A percentile compares a stretch with the other conserved stretches of the same genome.
Conservation (phyloP, 2,329 filamentous ascomycete species). For the Shiraia bambusicola region DNA sequence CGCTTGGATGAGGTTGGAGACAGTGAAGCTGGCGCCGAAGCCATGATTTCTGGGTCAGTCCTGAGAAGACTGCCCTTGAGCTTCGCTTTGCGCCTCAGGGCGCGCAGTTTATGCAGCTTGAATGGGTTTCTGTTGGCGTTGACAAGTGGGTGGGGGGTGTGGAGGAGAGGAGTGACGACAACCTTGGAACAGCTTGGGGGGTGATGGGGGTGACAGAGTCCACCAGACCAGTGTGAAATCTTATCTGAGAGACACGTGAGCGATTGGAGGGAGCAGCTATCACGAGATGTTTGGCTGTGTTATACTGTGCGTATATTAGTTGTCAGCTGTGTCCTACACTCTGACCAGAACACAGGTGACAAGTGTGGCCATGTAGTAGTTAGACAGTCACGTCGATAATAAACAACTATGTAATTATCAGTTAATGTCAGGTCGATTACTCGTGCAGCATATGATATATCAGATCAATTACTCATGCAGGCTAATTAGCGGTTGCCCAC, state of each 20-base stretch:
- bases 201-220: conserved; percentile 11
- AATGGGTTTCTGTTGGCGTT: conserved; percentile 18
- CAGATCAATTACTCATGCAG: conserved; percentile 1
- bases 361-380: no score
- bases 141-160: conserved; percentile 10
- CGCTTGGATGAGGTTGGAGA: conserved; percentile 44
- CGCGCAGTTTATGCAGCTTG: conserved; percentile 46
- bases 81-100: conserved; percentile 44
- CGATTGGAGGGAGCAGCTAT: no score
- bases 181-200: conserved; percentile 24
- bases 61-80: conserved; percentile 31
- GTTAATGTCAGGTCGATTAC: not conserved
- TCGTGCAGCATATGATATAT: conserved; percentile 1
- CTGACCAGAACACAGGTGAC: no score
- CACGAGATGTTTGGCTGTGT: no score
- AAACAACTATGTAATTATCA: no score
- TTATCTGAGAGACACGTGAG: no score
- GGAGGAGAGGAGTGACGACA: conserved; percentile 20
- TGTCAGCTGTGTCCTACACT: no score
- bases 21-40: conserved; percentile 31
- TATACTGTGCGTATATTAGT: no score
- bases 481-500: conserved; percentile 7
- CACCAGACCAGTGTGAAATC: no score
- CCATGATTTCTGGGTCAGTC: conserved; percentile 27
- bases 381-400: no score